These are phyloP conservation scores for Combretum micranthum DNA, from an alignment of 345 rosid species.

Conservation along the genomic window DNA sequence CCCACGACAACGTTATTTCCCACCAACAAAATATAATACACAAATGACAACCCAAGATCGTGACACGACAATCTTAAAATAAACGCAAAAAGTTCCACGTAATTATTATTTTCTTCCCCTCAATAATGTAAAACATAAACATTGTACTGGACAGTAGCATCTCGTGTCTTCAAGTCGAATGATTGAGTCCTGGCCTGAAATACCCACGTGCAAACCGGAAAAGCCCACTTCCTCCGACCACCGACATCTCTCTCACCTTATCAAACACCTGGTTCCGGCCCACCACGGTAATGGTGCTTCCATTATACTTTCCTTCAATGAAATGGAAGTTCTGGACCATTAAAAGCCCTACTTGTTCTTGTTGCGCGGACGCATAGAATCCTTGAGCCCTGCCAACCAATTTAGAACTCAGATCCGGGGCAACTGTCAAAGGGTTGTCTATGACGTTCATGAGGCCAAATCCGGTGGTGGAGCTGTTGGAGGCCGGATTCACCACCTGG, in stretches of 20 bases:
- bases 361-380: conserved; percentile 2
- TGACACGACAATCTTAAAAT: too few species aligned
- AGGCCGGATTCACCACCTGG: background rate
- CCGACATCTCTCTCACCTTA: conserved; percentile 13
- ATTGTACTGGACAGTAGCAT: conserved; percentile 25
- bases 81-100: too few species aligned
- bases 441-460: conserved; percentile 5
- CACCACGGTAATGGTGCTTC: conserved; percentile 4
- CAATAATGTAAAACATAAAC: conserved; percentile 28
- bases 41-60: too few species aligned
- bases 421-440: conserved; percentile 5
- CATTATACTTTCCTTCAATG: conserved; percentile 6
- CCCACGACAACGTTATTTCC: too few species aligned
- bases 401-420: conserved; percentile 9
- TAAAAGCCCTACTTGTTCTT: conserved; percentile 2
- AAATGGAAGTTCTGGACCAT: conserved; percentile 9
- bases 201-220: conserved; percentile 26
- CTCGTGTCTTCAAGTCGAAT: conserved; percentile 3
- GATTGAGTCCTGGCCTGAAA: conserved; percentile 20
- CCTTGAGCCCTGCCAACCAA: conserved; percentile 12
- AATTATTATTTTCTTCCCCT: too few species aligned
- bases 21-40: too few species aligned
- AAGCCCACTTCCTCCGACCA: conserved; percentile 21
- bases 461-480: background rate
- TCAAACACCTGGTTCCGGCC: background rate